A percentile compares a stretch with the other conserved stretches of the same genome.
phyloP scores from a whole-genome alignment of 371 early-diverging fungal species.

The Mucor ambiguus region DNA sequence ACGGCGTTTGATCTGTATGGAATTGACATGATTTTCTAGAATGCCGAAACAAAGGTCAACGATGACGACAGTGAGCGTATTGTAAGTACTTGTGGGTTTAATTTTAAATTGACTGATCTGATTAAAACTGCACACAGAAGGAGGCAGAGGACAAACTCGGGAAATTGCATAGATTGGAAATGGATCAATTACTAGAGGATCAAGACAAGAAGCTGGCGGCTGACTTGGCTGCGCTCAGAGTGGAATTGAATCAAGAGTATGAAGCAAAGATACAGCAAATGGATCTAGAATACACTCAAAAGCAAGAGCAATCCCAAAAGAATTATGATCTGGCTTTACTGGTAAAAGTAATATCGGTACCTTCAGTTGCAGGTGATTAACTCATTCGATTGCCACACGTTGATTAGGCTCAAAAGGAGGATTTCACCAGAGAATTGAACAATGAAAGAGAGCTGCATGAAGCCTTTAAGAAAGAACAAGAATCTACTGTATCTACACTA shows the following conservation, averaged over 20 bases:
- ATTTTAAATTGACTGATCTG: slow-evolving; percentile 5
- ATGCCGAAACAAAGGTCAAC: not conserved
- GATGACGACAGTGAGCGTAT: not conserved
- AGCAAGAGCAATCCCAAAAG: slow-evolving; percentile 6
- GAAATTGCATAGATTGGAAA: slow-evolving; percentile 15
- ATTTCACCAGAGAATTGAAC: slow-evolving; percentile 2
- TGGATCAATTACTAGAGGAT: slow-evolving; percentile 5
- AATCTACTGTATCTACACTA: not conserved
- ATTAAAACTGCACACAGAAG: slow-evolving; percentile 2
- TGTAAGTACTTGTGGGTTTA: not conserved
- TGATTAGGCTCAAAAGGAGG: slow-evolving; percentile 2
- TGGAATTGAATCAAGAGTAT: not conserved
- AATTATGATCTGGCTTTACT: slow-evolving; percentile 2
- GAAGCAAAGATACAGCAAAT: not conserved
- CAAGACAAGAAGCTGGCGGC: slow-evolving; percentile 14
- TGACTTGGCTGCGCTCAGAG: not conserved
- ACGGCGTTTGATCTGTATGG: not conserved
- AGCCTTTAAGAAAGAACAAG: slow-evolving; percentile 8
- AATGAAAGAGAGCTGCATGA: slow-evolving; percentile 12
- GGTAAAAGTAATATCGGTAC: not conserved
- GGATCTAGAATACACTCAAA: not conserved
- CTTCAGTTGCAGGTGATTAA: not conserved
- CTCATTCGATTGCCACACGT: not conserved
- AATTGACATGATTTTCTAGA: not conserved
- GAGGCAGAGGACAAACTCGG: slow-evolving; percentile 9